phyloP scores from a whole-genome alignment of 352 stramenopile species.

The Globisporangium solare region DNA sequence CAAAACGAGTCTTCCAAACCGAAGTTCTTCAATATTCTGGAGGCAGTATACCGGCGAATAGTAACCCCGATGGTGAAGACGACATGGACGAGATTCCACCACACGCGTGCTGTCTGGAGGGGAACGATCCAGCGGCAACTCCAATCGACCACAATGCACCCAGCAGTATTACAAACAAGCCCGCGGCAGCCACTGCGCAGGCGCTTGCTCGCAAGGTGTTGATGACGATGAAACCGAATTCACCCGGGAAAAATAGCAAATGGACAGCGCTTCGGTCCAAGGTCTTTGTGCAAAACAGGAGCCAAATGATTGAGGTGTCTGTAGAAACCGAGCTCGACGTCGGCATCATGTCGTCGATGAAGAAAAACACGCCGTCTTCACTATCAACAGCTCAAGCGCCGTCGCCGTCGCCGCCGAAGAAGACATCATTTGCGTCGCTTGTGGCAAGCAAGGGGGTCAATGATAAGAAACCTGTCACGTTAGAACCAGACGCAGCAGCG shows the following conservation, averaged over 20 bases:
- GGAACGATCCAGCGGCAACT: constrained; percentile 4
- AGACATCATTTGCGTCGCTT: constrained; percentile 1
- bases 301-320: neutral
- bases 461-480: constrained; percentile 8
- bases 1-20: constrained; percentile 4
- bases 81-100: constrained; percentile 2
- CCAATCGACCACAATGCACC: constrained; percentile 19
- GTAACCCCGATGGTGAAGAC: neutral
- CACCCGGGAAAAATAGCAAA: constrained; percentile 8
- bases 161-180: constrained; percentile 12
- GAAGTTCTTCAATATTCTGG: neutral
- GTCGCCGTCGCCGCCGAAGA: constrained; percentile 3
- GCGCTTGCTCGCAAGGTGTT: constrained; percentile 16
- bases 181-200: neutral
- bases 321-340: constrained; percentile 4
- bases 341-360: neutral
- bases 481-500: constrained; percentile 23
- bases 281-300: constrained; percentile 4
- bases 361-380: neutral
- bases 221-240: constrained; percentile 5
- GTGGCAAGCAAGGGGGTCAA: too few species aligned
- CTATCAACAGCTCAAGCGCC: neutral
- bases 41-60: neutral
- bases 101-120: constrained; percentile 14
- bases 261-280: constrained; percentile 14